Evolutionary conservation across 495 filamentous ascomycete species (phyloP).

Genomic region (Tirmania nivea): DNA sequence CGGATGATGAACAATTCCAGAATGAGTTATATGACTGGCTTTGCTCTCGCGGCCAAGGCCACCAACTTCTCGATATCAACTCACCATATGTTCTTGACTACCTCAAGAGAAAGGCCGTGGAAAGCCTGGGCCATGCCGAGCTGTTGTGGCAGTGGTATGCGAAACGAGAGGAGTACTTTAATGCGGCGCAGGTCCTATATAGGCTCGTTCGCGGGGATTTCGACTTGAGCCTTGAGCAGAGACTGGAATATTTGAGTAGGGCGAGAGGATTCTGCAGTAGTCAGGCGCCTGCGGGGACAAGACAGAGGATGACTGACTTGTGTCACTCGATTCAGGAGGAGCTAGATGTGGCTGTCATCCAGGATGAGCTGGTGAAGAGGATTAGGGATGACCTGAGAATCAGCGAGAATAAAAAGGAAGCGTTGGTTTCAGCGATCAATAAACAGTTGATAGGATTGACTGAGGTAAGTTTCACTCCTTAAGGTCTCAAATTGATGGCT

Average conservation of each 20-base stretch:
- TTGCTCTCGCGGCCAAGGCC: conserved; percentile 53
- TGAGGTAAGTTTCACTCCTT: conserved; percentile 34
- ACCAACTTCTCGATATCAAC: conserved; percentile 60
- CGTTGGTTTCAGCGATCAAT: conserved; percentile 45
- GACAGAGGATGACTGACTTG: conserved; percentile 27
- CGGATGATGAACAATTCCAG: conserved; percentile 77
- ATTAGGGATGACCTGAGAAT: conserved; percentile 53
- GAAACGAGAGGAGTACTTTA: conserved; percentile 53
- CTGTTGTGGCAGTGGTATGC: conserved; percentile 83
- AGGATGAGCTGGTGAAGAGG: conserved; percentile 72
- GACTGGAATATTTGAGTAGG: conserved; percentile 72
- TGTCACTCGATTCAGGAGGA: conserved; percentile 64
- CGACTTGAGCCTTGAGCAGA: conserved; percentile 44
- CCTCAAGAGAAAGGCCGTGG: conserved; percentile 45
- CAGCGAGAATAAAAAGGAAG: conserved; percentile 30
- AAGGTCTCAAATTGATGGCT: conserved; percentile 1
- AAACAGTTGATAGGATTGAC: conserved; percentile 50
- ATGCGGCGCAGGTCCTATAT: conserved; percentile 68
- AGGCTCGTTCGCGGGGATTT: conserved; percentile 67
- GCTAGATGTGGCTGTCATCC: conserved; percentile 82
- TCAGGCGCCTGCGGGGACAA: conserved; percentile 13
- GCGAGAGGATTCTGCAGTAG: conserved; percentile 35
- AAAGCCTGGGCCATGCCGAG: conserved; percentile 55
- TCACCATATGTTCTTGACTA: conserved; percentile 76
- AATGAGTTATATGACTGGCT: conserved; percentile 96